Conservation (phyloP, 78 protist species). For the Dictyostelium purpureum region DNA sequence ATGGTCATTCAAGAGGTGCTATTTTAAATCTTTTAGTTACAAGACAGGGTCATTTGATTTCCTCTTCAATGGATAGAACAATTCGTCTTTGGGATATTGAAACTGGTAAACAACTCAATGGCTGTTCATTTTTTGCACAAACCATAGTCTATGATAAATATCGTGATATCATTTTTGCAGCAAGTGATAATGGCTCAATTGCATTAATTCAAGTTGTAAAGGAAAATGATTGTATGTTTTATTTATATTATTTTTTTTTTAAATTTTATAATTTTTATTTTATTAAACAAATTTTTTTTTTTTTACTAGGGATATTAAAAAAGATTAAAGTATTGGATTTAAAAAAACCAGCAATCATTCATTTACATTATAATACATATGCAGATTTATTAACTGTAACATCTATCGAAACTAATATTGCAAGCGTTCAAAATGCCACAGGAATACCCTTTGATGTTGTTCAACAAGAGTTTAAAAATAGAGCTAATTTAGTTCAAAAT, state of each 20-base stretch:
- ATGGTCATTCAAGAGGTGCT: slow-evolving; percentile 69
- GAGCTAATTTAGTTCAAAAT: neutral
- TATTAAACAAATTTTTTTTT: neutral
- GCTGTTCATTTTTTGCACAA: slow-evolving; percentile 25
- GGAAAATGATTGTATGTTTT: neutral
- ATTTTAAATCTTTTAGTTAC: slow-evolving; percentile 42
- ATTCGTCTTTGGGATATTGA: slow-evolving; percentile 47
- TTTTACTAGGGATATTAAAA: neutral
- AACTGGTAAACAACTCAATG: neutral
- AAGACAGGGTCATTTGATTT: slow-evolving; percentile 14
- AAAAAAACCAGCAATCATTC: slow-evolving; percentile 20
- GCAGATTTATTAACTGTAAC: slow-evolving; percentile 39
- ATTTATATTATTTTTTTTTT: too few species aligned
- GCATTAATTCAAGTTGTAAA: slow-evolving; percentile 16
- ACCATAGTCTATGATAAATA: slow-evolving; percentile 29
- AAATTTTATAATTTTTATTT: neutral
- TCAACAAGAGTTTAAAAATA: neutral
- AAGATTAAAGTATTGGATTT: slow-evolving; percentile 39
- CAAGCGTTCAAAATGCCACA: slow-evolving; percentile 46
- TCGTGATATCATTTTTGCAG: slow-evolving; percentile 52
- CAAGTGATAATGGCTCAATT: slow-evolving; percentile 20
- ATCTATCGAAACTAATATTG: slow-evolving; percentile 22
- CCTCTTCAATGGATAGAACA: slow-evolving; percentile 59
- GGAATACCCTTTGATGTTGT: slow-evolving; percentile 3
- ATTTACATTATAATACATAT: slow-evolving; percentile 34